Base-by-base conservation (phyloP, 371 early-diverging fungal genomes). In the Apophysomyces ossiformis region DNA sequence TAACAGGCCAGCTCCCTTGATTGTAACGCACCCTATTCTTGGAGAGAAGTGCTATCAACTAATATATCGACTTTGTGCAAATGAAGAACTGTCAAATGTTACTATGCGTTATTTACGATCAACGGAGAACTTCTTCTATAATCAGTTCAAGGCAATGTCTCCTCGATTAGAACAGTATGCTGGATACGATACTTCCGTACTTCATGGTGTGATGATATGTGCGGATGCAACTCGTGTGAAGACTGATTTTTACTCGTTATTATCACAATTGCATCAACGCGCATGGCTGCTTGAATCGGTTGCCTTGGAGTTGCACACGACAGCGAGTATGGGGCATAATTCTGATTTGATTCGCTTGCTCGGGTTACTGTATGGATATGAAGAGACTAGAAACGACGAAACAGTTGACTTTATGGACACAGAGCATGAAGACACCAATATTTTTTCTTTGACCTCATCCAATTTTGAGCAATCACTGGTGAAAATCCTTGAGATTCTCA, bases 41-140 rank as follows among this genome's bases (percentile, higher is more conserved):
- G 91, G 92, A 1, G 95, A 94, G 69, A 89, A 89, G 66, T 96
- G 96, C 73, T 95, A 90, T 61, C 87, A 93, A 63, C 78, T 97
- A 18, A 69, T 98, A 13, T 93, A 94, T 71, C 82, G 77, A 44
- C 85, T 98, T 18, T 94, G 93, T 69, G 69, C 89, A 1, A 89
- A 91, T 54, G 69, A 84, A 0, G 71, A 80, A 6, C 92, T 95
- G 0, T 90, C 92, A 7, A 69, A 79, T 15, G 75, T 88, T 0
- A 92, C 94, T 0, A 82, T 93, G 79, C 88, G 93, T 15, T 95
- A 91, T 73, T 83, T 98, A 37, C 89, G 96, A 26, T 89, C 86
- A 15, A 75, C 78, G 4, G 93, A 93, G 64, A 85, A 93, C 59
- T 97, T 93, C 75, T 92, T 89, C 62, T 82, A 81, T 65, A 69